Conservation (phyloP, 805 yeast species). For the Spencermartinsiella europaea region DNA sequence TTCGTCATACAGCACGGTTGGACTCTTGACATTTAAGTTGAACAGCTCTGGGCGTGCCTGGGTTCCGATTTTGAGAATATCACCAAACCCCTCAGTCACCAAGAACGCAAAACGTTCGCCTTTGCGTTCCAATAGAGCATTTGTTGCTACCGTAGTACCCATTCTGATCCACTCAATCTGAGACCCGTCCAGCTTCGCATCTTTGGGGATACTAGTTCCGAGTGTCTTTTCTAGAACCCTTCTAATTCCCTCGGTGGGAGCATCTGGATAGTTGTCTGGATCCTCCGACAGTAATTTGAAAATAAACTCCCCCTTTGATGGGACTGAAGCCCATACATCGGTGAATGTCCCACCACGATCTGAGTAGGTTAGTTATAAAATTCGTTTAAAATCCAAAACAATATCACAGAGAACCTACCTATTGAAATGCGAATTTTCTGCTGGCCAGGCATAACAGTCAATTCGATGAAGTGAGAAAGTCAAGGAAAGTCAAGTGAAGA, state of each 20-base stretch:
- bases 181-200: constrained; percentile 45
- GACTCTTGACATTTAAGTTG: constrained; percentile 67
- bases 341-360: constrained; percentile 86
- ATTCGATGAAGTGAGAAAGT: neutral
- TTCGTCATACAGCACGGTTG: constrained; percentile 61
- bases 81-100: constrained; percentile 83
- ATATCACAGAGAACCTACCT: constrained; percentile 2
- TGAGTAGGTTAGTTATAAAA: constrained; percentile 4
- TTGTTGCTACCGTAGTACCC: constrained; percentile 95
- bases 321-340: constrained; percentile 56
- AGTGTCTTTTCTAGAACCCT: constrained; percentile 60
- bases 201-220: constrained; percentile 51
- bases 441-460: constrained; percentile 1
- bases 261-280: constrained; percentile 80
- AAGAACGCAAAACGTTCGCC: constrained; percentile 82
- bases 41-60: constrained; percentile 89
- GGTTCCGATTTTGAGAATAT: constrained; percentile 75
- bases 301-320: constrained; percentile 51
- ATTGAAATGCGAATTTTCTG: constrained; percentile 7
- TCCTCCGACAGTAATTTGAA: constrained; percentile 82
- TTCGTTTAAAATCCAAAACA: neutral
- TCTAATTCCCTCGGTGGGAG: constrained; percentile 87
- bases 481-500: neutral
- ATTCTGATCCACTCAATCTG: constrained; percentile 64
- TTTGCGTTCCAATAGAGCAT: constrained; percentile 85